A percentile compares a stretch with the other conserved stretches of the same genome.
Conservation (phyloP, 352 stramenopile species). For the Pythium chondricola region DNA sequence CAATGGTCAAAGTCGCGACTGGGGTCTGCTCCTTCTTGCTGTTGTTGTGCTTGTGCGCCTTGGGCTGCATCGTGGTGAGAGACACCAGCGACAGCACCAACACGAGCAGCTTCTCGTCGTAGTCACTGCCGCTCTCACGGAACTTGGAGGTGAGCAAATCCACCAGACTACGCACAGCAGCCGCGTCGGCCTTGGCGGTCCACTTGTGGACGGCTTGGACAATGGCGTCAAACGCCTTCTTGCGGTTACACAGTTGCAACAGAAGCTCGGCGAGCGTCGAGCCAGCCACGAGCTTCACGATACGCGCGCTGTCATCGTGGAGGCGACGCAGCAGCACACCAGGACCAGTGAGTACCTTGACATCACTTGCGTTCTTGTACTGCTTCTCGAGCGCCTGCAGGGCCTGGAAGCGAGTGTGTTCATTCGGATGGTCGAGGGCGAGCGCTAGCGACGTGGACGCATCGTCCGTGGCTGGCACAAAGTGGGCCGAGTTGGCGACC, state of each 20-base stretch:
- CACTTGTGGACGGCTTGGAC: constrained; percentile 52
- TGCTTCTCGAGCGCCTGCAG: constrained; percentile 61
- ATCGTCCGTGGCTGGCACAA: constrained; percentile 50
- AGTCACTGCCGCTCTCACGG: constrained; percentile 20
- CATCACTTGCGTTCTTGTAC: constrained; percentile 23
- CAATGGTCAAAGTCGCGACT: constrained; percentile 14
- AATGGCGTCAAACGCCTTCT: constrained; percentile 45
- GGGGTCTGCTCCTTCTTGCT: constrained; percentile 2
- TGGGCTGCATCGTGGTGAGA: too few relatives aligned
- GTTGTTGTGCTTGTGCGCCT: constrained; percentile 22
- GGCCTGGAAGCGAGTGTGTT: constrained; percentile 69
- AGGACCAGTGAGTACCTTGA: constrained; percentile 42
- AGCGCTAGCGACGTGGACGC: constrained; percentile 72
- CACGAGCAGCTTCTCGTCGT: constrained; percentile 54
- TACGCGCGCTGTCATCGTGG: constrained; percentile 66
- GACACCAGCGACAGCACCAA: constrained; percentile 45
- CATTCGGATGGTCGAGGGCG: constrained; percentile 71
- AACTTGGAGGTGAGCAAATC: constrained; percentile 52
- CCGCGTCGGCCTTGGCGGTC: constrained; percentile 8
- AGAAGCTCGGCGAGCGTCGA: constrained; percentile 51
- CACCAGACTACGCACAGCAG: constrained; percentile 38
- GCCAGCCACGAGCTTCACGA: constrained; percentile 51
- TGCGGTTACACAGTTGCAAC: constrained; percentile 41
- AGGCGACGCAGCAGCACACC: constrained; percentile 63
- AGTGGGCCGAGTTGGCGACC: constrained; percentile 72